Evolutionary conservation across 352 stramenopile species (phyloP).

Genomic region (Globisporangium radiosum): DNA sequence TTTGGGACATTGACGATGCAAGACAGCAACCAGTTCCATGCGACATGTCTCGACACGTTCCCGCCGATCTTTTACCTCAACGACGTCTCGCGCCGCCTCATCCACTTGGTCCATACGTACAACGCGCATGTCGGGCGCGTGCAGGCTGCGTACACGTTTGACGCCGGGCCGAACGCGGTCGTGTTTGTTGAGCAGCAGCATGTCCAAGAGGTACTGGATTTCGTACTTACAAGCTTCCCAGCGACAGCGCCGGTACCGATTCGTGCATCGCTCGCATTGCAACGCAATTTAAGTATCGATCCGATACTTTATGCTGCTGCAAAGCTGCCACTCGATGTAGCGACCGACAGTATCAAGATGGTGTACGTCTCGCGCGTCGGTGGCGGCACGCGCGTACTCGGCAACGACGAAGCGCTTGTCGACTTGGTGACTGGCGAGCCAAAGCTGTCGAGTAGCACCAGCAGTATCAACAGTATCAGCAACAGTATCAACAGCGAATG

Average conservation of each 20-base stretch:
- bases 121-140: constrained; percentile 77
- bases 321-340: constrained; percentile 5
- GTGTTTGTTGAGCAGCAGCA: constrained; percentile 79
- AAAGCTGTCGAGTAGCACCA: not conserved
- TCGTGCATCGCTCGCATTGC: constrained; percentile 24
- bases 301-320: constrained; percentile 18
- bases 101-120: constrained; percentile 90
- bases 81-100: constrained; percentile 81
- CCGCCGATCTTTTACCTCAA: constrained; percentile 99
- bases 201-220: constrained; percentile 48
- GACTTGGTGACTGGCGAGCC: constrained; percentile 39
- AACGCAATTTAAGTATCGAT: constrained; percentile 8
- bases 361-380: constrained; percentile 64
- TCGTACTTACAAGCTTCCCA: constrained; percentile 53
- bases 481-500: not conserved
- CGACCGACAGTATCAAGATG: constrained; percentile 44
- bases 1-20: constrained; percentile 98
- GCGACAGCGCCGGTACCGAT: constrained; percentile 21
- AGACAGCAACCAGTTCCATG: constrained; percentile 98
- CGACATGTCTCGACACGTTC: constrained; percentile 96
- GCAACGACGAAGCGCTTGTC: constrained; percentile 31
- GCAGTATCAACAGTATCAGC: too few species aligned
- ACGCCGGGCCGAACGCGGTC: constrained; percentile 98
- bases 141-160: constrained; percentile 96
- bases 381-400: constrained; percentile 35